These are phyloP conservation scores for Pugionium cornutum DNA, from an alignment of 345 rosid genomes.

Conservation along the genomic window DNA sequence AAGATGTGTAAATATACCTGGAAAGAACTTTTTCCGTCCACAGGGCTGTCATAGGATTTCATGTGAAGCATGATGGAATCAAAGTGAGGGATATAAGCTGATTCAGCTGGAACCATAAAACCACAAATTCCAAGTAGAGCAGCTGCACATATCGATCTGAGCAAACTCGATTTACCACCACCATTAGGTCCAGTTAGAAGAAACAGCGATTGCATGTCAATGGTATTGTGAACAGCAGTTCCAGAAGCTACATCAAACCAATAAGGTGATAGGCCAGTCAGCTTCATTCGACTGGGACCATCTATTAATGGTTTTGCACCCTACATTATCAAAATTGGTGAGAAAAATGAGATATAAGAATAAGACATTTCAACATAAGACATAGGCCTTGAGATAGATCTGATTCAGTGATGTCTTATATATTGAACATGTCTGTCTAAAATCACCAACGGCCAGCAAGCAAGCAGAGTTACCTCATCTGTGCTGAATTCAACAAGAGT, in stretches of 20 bases:
- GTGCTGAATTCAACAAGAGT: slow-evolving; percentile 52
- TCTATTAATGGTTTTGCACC: slow-evolving; percentile 39
- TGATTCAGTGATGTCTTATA: slow-evolving; percentile 1
- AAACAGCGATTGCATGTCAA: slow-evolving; percentile 81
- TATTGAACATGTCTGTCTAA: not conserved
- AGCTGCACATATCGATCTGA: slow-evolving; percentile 90
- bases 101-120: slow-evolving; percentile 91
- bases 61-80: slow-evolving; percentile 97
- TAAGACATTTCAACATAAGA: slow-evolving; percentile 12
- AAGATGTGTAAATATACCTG: slow-evolving; percentile 53
- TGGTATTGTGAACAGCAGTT: slow-evolving; percentile 76
- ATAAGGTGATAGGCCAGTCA: slow-evolving; percentile 79
- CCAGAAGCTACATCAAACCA: slow-evolving; percentile 92
- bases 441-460: not conserved
- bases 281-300: slow-evolving; percentile 53
- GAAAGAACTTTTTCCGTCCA: slow-evolving; percentile 95
- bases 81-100: slow-evolving; percentile 79
- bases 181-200: slow-evolving; percentile 97
- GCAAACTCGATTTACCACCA: slow-evolving; percentile 98
- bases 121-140: slow-evolving; percentile 92
- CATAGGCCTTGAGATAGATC: not conserved
- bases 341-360: slow-evolving; percentile 18
- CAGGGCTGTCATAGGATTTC: slow-evolving; percentile 98
- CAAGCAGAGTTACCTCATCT: slow-evolving; percentile 54
- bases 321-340: slow-evolving; percentile 43